Evolutionary conservation across 768 basidiomycete species (phyloP).

Genomic region (Gelatoporia subvermispora): DNA sequence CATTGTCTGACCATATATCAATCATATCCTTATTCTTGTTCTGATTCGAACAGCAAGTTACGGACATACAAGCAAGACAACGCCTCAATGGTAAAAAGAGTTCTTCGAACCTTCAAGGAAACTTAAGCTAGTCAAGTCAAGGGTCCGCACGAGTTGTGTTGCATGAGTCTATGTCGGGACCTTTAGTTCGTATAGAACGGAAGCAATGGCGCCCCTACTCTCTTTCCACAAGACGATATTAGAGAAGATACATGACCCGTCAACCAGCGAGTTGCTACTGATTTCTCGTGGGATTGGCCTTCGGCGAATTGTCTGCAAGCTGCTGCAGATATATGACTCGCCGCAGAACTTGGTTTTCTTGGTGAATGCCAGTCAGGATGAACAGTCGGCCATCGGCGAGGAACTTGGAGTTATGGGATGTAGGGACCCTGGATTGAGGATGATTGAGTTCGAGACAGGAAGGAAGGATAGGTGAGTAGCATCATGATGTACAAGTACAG

Average conservation of each 20-base stretch:
- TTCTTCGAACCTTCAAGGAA: no score
- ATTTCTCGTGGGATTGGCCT: constrained; percentile 90
- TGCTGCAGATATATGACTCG: constrained; percentile 90
- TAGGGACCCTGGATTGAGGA: constrained; percentile 75
- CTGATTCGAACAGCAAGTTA: no score
- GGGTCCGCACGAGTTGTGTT: no score
- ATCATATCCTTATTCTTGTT: no score
- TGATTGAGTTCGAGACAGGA: constrained; percentile 78
- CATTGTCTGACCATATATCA: no score
- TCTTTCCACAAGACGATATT: constrained; percentile 67
- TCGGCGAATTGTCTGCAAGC: constrained; percentile 73
- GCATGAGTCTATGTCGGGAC: no score
- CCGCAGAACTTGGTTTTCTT: constrained; percentile 80
- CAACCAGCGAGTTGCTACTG: constrained; percentile 66
- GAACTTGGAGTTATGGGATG: constrained; percentile 92
- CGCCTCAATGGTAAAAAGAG: no score
- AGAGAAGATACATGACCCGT: constrained; percentile 68
- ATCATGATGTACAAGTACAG: not conserved
- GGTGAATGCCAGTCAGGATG: constrained; percentile 79
- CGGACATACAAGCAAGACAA: no score
- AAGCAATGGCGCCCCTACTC: constrained; percentile 32
- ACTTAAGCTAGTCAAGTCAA: no score
- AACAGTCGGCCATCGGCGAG: constrained; percentile 88
- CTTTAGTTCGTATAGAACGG: not conserved
- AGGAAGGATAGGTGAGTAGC: constrained; percentile 69